Evolutionary conservation across 345 rosid genomes (phyloP), one percentile per base, ranked within the genome.

Genomic region (Dimocarpus longan): DNA sequence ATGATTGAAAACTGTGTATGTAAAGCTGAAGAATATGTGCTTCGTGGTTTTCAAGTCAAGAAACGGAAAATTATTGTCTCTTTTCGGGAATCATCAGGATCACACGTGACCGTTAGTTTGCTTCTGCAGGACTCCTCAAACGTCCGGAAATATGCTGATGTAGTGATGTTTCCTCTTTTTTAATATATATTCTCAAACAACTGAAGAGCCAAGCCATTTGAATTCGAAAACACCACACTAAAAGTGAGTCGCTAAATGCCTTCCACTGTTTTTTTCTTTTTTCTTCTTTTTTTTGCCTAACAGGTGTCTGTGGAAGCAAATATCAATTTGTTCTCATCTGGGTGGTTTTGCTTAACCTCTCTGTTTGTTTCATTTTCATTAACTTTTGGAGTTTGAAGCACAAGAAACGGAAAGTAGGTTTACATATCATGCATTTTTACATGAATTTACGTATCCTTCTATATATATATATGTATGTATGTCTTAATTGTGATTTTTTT

Each of bases 11-110:
- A 18, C 21, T 32, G 63, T 57, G 7, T n/a, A 48, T 48, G 18
- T 48, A 48, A 48, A 37, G 66, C 3, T 68, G 18, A 8, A 26
- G 74, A 42, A 42, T 43, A 24, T 65, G 39, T 4, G 9, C 44
- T 43, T 39, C 83, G 76, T 84, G 48, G 77, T 57, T 85, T 82
- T 50, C 42, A 85, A 79, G 85, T 40, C 39, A 85, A 82, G 87
- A 48, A 66, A 82, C 28, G 28, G 46, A 60, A 60, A 69, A 12
- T 6, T 4, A 0, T 13, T 28, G 21, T 39, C 66, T 39, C 71
- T 62, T 70, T 76, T 48, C 26, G 21, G 13, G 76, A n/a, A 32
- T 2, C 37, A 2, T 32, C 37, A 32, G 37, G 37, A 32, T 54
- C 73, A 40, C 71, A 37, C 9, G 73, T 54, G 56, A 26, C 77